phyloP scores from a whole-genome alignment of 2,329 filamentous ascomycete genomes.

The Stachybotrys chartarum region DNA sequence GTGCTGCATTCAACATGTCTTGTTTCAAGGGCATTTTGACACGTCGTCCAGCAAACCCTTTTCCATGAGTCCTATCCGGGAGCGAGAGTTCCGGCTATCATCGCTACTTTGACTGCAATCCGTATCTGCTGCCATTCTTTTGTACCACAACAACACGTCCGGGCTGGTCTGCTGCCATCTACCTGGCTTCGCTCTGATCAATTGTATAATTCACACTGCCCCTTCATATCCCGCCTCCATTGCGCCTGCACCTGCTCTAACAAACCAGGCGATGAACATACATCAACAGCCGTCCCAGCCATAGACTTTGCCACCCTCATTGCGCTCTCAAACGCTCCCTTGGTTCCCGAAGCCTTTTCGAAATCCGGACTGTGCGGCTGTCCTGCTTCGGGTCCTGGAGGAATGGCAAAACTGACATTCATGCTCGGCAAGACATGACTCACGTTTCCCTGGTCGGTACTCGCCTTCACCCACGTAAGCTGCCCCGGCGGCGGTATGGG shows the following conservation, averaged over 20 bases:
- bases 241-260: slow-evolving; percentile 11
- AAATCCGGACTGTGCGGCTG: slow-evolving; percentile 15
- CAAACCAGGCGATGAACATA: slow-evolving; percentile 10
- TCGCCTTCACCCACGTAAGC: slow-evolving; percentile 41
- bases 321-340: slow-evolving; percentile 11
- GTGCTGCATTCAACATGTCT: too few relatives aligned
- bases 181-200: too few relatives aligned
- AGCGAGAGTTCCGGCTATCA: too few relatives aligned
- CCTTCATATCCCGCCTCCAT: slow-evolving; percentile 13
- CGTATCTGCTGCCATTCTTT: too few relatives aligned
- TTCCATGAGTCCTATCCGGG: too few relatives aligned
- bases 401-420: slow-evolving; percentile 44
- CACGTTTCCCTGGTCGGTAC: slow-evolving; percentile 52
- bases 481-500: slow-evolving; percentile 24
- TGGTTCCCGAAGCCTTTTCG: slow-evolving; percentile 11
- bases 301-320: slow-evolving; percentile 14
- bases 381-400: slow-evolving; percentile 20
- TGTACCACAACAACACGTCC: too few relatives aligned
- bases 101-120: too few relatives aligned
- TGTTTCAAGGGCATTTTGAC: too few relatives aligned
- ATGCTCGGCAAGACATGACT: slow-evolving; percentile 50
- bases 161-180: too few relatives aligned
- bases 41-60: too few relatives aligned
- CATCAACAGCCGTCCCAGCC: slow-evolving; percentile 14
- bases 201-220: too few relatives aligned